Evolutionary conservation across 768 basidiomycete genomes (phyloP), one percentile per base, ranked within the genome.

Genomic region (Cytidiella melzeri): DNA sequence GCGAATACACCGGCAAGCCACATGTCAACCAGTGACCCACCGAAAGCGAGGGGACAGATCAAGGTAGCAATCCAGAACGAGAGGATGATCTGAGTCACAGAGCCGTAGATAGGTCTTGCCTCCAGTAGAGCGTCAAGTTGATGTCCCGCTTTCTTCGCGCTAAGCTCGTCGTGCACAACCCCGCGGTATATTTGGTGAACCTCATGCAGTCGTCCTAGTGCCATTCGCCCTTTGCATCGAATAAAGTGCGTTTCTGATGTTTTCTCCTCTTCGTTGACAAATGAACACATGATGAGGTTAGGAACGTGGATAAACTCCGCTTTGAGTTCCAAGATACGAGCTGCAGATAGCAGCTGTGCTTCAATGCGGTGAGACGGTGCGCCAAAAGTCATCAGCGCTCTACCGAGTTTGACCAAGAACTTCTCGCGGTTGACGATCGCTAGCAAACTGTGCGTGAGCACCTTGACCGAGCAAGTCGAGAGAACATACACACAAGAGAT

Each of bases 351-450:
- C 42, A 96, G 80, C 62, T 94, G 92, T 1, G 89, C 84, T 67
- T 94, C 92, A 49, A 96, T 87, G 28, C 93, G 81, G 67, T 96
- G 92, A 21, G 89, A 91, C 0, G 91, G 91, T 15, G 92, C 89
- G 11, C 91, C 90, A 61, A 87, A 92, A 15, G 83, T 83, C 89
- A 95, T 92, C 41, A 96, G 72, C 15, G 89, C 82, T 51, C 84
- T 78, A 10, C 90, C 88, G 15, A 95, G 78, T 63, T 84, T 91
- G 59, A 92, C 74, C 20, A 95, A 67, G 67, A 94, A 96, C 49
- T 83, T 79, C 56, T 93, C 89, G 49, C 92, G 76, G 52, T 86
- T 77, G 41, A 86, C 69, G 64, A 92, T 80, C 18, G 87, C 92
- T 82, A 67, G 61, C 41, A 50, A 43, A 25, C 50, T 3, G 25